Evolutionary conservation across 371 early-diverging fungal genomes (phyloP), one percentile per base, ranked within the genome.

Genomic region (Haplosporangium sp.): DNA sequence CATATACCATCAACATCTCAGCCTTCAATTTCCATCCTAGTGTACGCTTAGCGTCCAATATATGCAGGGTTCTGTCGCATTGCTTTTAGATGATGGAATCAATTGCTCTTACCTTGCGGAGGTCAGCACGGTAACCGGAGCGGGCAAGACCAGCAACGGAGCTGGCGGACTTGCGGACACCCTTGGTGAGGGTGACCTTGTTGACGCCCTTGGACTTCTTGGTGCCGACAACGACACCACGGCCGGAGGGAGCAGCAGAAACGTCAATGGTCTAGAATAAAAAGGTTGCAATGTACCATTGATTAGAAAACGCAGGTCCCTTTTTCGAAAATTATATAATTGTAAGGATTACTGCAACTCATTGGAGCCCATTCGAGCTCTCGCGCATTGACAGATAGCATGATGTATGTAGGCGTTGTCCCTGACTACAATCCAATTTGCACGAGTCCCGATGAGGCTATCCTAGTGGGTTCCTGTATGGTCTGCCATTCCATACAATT

Each of bases 81-180:
- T 81, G 82, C 82, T 52, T n/a, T n/a, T n/a, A n/a, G n/a, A n/a
- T n/a, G 59, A 48, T 36, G 29, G 42, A 18, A 52, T 40, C 10
- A 16, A 16, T 18, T n/a, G 50, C 43, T 74, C 73, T 70, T 86
- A 90, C 91, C 83, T 90, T 81, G 82, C 87, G 87, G 77, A 95
- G 89, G 80, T 95, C 95, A 63, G 92, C 89, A 69, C 95, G 90
- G 91, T 94, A 93, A 58, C 82, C 81, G 62, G 77, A 62, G 67
- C 83, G 83, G 69, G 90, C 84, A 71, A 91, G 83, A 74, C 92
- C 81, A 88, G 89, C 92, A 81, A 94, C 88, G 74, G 87, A 81
- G 86, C 87, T 87, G 83, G 90, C 86, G 72, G 92, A 83, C 79
- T 83, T 83, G 80, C 94, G 92, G 80, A 86, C 83, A 51, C 90